A percentile compares a stretch with the other conserved stretches of the same genome.
phyloP scores from a whole-genome alignment of 768 basidiomycete genomes.

The Amanita muscaria region DNA sequence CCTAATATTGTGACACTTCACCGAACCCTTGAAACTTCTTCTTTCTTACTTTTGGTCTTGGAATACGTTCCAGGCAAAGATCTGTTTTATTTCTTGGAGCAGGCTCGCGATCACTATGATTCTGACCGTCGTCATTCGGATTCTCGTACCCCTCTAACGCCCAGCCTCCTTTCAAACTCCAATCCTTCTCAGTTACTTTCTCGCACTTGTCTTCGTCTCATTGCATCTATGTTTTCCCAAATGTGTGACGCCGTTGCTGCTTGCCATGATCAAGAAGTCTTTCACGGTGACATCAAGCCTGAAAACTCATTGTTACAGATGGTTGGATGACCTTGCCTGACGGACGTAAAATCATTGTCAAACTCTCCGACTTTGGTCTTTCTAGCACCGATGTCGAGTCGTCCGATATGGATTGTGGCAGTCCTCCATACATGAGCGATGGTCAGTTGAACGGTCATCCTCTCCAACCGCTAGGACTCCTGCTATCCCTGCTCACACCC shows the following conservation, averaged over 20 bases:
- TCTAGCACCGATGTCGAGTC: conserved; percentile 85
- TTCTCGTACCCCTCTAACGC: conserved; percentile 84
- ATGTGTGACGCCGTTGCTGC: conserved; percentile 98
- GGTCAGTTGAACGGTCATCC: conserved; percentile 40
- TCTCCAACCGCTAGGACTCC: conserved; percentile 40
- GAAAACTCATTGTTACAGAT: conserved; percentile 95
- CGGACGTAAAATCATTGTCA: conserved; percentile 86
- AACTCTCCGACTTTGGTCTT: conserved; percentile 94
- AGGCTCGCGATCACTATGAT: conserved; percentile 82
- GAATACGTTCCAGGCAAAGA: conserved; percentile 97
- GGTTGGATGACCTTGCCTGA: conserved; percentile 48
- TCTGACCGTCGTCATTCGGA: conserved; percentile 33
- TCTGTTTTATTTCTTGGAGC: conserved; percentile 96
- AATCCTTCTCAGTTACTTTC: conserved; percentile 78
- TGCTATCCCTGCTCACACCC: conserved; percentile 41
- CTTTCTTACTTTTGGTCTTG: conserved; percentile 85
- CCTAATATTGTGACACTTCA: conserved; percentile 93
- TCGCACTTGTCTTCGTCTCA: conserved; percentile 79
- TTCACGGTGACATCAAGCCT: conserved; percentile 97
- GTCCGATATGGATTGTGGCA: conserved; percentile 96
- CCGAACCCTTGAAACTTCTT: conserved; percentile 85
- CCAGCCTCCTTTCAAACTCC: conserved; percentile 79
- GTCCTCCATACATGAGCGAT: conserved; percentile 97
- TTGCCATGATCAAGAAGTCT: conserved; percentile 86
- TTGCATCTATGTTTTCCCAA: conserved; percentile 95